These are phyloP conservation scores for Monilinia fructigena DNA, from an alignment of 2,329 filamentous ascomycete species.

Conservation along the genomic window DNA sequence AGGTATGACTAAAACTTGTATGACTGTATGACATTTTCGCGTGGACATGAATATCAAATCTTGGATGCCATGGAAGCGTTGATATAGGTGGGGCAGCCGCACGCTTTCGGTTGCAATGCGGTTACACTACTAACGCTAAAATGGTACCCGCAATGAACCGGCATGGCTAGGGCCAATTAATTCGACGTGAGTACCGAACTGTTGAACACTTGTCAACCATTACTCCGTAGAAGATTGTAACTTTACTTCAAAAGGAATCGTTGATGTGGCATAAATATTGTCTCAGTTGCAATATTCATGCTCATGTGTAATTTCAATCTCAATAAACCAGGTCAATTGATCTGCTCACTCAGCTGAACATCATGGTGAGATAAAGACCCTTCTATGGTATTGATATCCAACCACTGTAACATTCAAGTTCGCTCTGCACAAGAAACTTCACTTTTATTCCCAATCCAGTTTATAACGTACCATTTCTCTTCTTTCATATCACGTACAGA, in stretches of 20 bases:
- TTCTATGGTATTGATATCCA: not conserved
- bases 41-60: not conserved
- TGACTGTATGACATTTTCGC: not conserved
- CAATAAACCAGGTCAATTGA: not conserved
- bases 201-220: not conserved
- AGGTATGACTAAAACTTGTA: constrained; percentile 1
- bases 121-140: constrained; percentile 6
- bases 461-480: not conserved
- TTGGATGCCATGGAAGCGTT: not conserved
- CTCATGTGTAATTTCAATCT: not conserved
- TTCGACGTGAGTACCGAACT: not conserved
- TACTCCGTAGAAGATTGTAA: not conserved
- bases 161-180: not conserved
- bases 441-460: not conserved
- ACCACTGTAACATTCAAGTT: not conserved
- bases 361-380: not conserved
- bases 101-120: not conserved
- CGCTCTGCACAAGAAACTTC: not conserved
- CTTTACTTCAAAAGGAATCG: not conserved
- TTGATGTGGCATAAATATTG: not conserved
- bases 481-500: not conserved
- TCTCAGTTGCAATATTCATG: not conserved
- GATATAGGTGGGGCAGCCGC: not conserved
- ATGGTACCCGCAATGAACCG: not conserved
- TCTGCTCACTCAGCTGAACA: not conserved